phyloP scores from a whole-genome alignment of 2,329 filamentous ascomycete species.

The Scopulariopsis brevicaulis region DNA sequence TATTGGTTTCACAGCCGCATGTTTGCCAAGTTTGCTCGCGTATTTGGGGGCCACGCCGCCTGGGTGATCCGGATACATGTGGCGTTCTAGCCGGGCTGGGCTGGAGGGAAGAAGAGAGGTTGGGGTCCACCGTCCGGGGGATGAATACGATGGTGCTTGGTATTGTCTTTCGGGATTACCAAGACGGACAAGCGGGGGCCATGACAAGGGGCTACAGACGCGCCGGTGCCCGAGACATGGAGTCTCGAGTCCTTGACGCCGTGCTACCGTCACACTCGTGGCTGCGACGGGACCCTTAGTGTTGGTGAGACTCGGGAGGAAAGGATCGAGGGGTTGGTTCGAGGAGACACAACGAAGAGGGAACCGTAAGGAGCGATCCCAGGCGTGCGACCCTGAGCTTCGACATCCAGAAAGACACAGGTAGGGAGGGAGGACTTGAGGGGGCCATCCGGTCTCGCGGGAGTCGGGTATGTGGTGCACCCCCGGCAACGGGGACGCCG shows the following conservation, averaged over 20 bases:
- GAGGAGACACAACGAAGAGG: too few relatives aligned
- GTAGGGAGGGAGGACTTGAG: neutral
- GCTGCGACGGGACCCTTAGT: neutral
- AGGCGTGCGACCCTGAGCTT: too few relatives aligned
- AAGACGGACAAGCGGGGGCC: neutral
- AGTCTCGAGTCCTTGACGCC: neutral
- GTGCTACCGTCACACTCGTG: neutral
- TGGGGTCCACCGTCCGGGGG: neutral
- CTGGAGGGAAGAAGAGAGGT: neutral
- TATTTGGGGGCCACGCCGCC: neutral
- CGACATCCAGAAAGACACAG: too few relatives aligned
- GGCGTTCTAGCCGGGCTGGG: neutral
- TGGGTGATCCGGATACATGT: neutral
- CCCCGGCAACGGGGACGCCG: neutral
- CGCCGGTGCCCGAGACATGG: neutral
- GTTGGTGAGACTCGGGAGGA: too few relatives aligned
- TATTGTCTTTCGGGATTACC: neutral
- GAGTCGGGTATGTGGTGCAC: neutral
- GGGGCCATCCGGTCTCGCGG: neutral
- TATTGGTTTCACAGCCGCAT: neutral
- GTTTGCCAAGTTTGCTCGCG: neutral
- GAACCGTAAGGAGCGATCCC: too few relatives aligned
- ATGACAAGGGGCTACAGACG: neutral
- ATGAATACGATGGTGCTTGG: neutral
- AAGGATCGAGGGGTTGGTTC: too few relatives aligned